Evolutionary conservation across 2,329 filamentous ascomycete species (phyloP).

Genomic region (Fusarium armeniacum): DNA sequence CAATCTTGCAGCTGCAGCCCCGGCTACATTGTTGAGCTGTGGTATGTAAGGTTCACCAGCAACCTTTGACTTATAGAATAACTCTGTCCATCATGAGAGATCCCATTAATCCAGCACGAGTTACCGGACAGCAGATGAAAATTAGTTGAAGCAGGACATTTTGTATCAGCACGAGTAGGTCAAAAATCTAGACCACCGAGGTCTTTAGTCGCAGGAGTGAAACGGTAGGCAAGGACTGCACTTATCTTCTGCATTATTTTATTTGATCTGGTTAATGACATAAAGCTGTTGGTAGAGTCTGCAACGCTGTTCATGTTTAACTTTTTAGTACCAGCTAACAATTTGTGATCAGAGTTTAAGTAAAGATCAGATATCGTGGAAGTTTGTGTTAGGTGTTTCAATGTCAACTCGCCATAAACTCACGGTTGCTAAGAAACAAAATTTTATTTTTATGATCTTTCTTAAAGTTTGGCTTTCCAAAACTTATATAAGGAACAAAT

Average conservation of each 20-base stretch:
- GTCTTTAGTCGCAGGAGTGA: no score
- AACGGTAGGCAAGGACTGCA: no score
- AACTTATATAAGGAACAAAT: not conserved
- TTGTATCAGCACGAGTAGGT: not conserved
- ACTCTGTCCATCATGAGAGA: not conserved
- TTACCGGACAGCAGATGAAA: not conserved
- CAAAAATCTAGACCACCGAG: no score
- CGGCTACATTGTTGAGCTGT: not conserved
- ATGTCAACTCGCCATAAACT: not conserved
- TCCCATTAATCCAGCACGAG: not conserved
- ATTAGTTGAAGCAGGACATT: not conserved
- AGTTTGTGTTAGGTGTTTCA: not conserved
- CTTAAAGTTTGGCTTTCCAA: not conserved
- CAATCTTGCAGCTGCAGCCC: not conserved
- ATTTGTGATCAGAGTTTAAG: no score
- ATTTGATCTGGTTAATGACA: no score
- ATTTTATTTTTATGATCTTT: not conserved
- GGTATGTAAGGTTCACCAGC: not conserved
- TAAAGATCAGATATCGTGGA: not conserved
- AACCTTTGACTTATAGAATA: not conserved
- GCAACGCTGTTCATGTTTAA: no score
- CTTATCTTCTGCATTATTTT: no score
- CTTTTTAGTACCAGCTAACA: no score
- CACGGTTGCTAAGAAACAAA: not conserved
- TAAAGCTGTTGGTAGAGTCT: no score